phyloP scores from a whole-genome alignment of 768 basidiomycete species.

The Amanita jacksonii region DNA sequence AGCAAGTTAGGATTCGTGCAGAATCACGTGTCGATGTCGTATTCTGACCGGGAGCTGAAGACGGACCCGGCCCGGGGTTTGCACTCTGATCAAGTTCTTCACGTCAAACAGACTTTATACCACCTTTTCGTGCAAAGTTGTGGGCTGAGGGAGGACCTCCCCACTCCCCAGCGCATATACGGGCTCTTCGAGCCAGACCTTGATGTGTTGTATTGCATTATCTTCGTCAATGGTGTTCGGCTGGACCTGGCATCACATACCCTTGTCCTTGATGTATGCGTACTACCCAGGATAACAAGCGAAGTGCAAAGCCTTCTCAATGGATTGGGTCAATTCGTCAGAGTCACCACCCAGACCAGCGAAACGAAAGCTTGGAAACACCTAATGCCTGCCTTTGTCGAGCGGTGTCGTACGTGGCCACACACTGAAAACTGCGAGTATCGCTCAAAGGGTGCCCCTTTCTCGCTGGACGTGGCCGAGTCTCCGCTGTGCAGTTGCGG shows the following conservation, averaged over 20 bases:
- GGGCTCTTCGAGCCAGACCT: conserved; percentile 15
- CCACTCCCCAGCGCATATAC: conserved; percentile 11
- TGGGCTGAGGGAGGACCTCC: not conserved
- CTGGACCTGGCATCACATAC: conserved; percentile 42
- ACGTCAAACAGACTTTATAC: conserved; percentile 12
- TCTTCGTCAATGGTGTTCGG: conserved; percentile 38
- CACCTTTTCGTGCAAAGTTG: conserved; percentile 8
- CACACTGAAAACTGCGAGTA: conserved; percentile 45
- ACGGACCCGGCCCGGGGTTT: not conserved
- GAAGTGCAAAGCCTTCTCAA: too few species aligned
- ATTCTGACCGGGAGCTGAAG: conserved; percentile 11
- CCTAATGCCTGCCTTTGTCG: conserved; percentile 39
- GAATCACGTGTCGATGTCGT: conserved; percentile 6
- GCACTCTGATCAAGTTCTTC: conserved; percentile 5
- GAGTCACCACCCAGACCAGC: conserved; percentile 17
- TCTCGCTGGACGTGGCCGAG: conserved; percentile 24
- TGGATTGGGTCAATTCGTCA: conserved; percentile 3
- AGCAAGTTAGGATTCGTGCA: conserved; percentile 11
- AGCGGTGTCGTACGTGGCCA: conserved; percentile 45
- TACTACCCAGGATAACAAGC: conserved; percentile 21
- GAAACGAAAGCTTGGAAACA: conserved; percentile 40
- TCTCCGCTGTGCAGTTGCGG: conserved; percentile 47
- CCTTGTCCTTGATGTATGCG: conserved; percentile 39
- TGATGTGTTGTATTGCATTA: conserved; percentile 23
- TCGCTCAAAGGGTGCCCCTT: conserved; percentile 24